Evolutionary conservation across 2,329 filamentous ascomycete species (phyloP).

Genomic region (Claviceps humidiphila): DNA sequence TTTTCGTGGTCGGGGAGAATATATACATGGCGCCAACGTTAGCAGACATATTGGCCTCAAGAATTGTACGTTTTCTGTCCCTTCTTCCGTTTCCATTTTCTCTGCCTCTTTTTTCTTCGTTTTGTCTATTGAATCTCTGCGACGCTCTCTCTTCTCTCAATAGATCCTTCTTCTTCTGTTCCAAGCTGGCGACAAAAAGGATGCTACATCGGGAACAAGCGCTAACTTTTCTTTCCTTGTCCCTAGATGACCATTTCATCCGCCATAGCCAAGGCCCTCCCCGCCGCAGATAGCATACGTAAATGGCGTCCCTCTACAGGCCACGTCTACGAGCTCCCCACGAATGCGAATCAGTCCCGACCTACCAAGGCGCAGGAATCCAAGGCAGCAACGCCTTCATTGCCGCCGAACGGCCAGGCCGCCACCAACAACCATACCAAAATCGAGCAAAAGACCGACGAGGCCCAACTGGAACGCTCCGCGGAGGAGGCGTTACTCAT

Average conservation of each 20-base stretch:
- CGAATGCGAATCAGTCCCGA: slow-evolving; percentile 11
- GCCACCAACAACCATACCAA: slow-evolving; percentile 18
- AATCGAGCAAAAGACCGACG: slow-evolving; percentile 22
- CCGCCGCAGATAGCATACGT: slow-evolving; percentile 34
- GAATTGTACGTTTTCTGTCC: slow-evolving; percentile 32
- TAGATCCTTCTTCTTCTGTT: not conserved
- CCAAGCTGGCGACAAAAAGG: too few relatives aligned
- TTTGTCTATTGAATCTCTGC: too few relatives aligned
- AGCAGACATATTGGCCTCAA: slow-evolving; percentile 43
- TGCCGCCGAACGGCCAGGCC: slow-evolving; percentile 16
- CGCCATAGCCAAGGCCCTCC: slow-evolving; percentile 38
- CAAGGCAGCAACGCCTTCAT: slow-evolving; percentile 31
- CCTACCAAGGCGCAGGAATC: slow-evolving; percentile 23
- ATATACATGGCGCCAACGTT: slow-evolving; percentile 54
- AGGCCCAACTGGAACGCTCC: slow-evolving; percentile 29
- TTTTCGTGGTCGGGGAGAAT: slow-evolving; percentile 53
- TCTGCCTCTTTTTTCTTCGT: not conserved
- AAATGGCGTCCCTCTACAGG: slow-evolving; percentile 43
- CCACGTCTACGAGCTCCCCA: slow-evolving; percentile 34
- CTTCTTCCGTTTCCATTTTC: too few relatives aligned
- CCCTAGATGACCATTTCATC: slow-evolving; percentile 38
- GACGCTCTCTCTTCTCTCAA: not conserved
- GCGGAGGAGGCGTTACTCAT: slow-evolving; percentile 46
- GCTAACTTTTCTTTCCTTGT: not conserved
- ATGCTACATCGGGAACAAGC: not conserved